Base-by-base conservation (phyloP, 768 basidiomycete genomes). In the Plicaturopsis crispa region DNA sequence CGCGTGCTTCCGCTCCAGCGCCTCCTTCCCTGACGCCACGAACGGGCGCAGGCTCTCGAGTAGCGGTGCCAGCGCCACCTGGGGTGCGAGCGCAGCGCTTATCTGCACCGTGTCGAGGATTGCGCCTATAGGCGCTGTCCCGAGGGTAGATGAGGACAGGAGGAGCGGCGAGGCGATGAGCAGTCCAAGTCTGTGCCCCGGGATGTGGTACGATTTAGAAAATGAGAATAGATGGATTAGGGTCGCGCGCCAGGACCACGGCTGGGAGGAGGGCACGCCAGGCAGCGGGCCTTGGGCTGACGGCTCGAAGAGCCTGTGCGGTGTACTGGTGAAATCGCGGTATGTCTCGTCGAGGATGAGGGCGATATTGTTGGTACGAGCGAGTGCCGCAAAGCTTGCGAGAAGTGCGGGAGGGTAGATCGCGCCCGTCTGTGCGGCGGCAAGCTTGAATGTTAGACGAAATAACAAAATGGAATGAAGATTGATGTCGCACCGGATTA, bases 261-360 rank as follows among this genome's bases (percentile, higher is more conserved):
- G 35, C 19, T 8, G 19, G 16, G 16, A 34, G 10, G 36, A 19
- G 34, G 28, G 38, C 18, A 19, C 21, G 11, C 12, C 10, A 13
- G 36, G 10, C 8, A 33, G 26, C 3, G 35, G 20, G 5, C 36
- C 21, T 13, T 40, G 22, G 3, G 38, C 39, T 40, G 37, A 33
- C 2, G 53, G 30, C 2, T 60, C 56, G 53, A 85, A 84, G 14
- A 84, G 62, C 23, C 47, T 43, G 50, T 85, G 83, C 0, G 83
- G 77, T 4, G 58, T 50, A 4, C 59, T 50, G 31, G 80, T 61
- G 50, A 91, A 89, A 53, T 91, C 87, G 10, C 87, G 72, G 57
- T 93, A 93, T 1, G 89, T 91, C 59, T 90, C 87, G 57, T 93
- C 89, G n/a, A 93, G 35, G 24, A 91, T 67, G 17, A 91, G 69